phyloP scores from a whole-genome alignment of 1,284 basidiomycete genomes.

The Trichosporon inkin region DNA sequence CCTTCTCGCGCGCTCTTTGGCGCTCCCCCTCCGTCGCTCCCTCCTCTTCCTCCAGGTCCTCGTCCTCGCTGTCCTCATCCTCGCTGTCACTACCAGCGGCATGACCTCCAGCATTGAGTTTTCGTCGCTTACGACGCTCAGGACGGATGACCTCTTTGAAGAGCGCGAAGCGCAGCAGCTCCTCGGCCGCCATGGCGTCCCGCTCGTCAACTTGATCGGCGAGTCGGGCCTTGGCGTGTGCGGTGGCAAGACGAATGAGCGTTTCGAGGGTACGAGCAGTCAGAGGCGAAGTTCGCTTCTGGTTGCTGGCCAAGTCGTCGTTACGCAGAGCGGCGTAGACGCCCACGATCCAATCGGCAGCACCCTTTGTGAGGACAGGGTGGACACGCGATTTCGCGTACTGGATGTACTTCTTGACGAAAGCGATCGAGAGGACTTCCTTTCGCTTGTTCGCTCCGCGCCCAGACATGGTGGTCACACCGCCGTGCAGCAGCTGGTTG shows the following conservation, averaged over 20 bases:
- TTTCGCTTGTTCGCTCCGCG: constrained; percentile 59
- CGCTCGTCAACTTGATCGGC: constrained; percentile 76
- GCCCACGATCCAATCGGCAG: constrained; percentile 89
- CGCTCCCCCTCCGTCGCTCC: constrained; percentile 33
- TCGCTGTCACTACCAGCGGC: constrained; percentile 56
- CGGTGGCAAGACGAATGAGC: constrained; percentile 94
- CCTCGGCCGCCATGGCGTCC: constrained; percentile 88
- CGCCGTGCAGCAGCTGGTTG: constrained; percentile 90
- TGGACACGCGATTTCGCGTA: constrained; percentile 86
- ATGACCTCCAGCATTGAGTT: constrained; percentile 63
- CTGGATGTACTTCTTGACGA: constrained; percentile 98
- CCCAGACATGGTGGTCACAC: constrained; percentile 61
- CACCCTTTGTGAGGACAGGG: constrained; percentile 84
- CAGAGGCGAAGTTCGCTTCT: constrained; percentile 91
- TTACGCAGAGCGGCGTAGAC: constrained; percentile 91
- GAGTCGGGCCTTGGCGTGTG: constrained; percentile 92
- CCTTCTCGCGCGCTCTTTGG: constrained; percentile 49
- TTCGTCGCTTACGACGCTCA: constrained; percentile 68
- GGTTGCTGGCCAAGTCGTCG: constrained; percentile 84
- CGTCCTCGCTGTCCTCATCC: constrained; percentile 53
- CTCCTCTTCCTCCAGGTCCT: constrained; percentile 35
- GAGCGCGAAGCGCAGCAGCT: constrained; percentile 92
- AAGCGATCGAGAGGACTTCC: constrained; percentile 86
- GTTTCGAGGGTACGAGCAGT: constrained; percentile 99
- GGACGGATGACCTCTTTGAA: constrained; percentile 93